Base-by-base conservation (phyloP, 176 grass and related monocot species). In the Zea mays region DNA sequence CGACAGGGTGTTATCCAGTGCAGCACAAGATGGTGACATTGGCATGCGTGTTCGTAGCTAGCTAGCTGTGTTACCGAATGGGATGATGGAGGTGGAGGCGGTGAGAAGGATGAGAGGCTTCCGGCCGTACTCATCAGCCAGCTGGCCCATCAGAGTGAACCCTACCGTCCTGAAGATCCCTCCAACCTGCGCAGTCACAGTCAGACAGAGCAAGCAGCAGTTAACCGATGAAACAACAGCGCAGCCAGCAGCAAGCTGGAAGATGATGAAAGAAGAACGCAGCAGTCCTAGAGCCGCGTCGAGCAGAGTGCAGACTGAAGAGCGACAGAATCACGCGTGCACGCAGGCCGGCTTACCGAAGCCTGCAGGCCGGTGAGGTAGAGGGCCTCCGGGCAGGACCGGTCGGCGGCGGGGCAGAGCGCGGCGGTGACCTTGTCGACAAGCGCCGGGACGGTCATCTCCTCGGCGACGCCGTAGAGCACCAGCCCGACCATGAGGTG, bases 371-470 rank as follows among this genome's bases (percentile, higher is more conserved):
- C 94, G 78, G 75, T 97, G 81, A 97, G 84, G 62, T 97, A 93
- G 83, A 97, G 85, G 13, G 88, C 90, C 71, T 97, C 91, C 21
- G 90, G 63, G 69, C 94, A 97, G 15, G 78, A 78, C 3, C 3
- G 5, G 14, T 49, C 27, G 15, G 13, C 43, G 41, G 71, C 74
- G 1, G 90, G 86, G 79, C 93, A 97, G 67, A 93, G 90, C 45
- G 90, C 81, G 43, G 90, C 62, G 75, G 67, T 91, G 79, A 97
- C 79, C 62, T 67, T 67, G 63, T 97, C 90, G 35, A 97, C 88
- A n/a, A 97, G 75, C 21, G 90, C 90, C 15, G 93, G 85, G 55
- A 97, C 90, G n/a, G 90, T 91, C 93, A 91, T 93, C 88, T 97
- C 93, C 86, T 91, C 88, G 10, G 90, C 90, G 10, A 87, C 85